These are phyloP conservation scores for Fragilaria crotonensis DNA, from an alignment of 108 stramenopile genomes.

Conservation along the genomic window DNA sequence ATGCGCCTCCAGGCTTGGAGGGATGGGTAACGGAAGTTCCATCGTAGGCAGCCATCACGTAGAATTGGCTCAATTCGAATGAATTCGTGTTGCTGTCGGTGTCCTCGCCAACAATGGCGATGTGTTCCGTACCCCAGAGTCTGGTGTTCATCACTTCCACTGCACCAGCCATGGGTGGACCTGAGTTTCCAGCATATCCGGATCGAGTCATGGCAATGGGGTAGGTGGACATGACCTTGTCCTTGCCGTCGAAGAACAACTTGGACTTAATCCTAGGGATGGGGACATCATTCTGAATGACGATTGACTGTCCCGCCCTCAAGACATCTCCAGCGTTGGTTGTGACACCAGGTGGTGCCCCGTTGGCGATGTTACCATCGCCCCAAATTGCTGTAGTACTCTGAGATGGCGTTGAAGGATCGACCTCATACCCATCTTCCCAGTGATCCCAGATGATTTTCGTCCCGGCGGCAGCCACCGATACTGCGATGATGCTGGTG, in stretches of 20 bases:
- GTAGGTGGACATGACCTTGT: constrained; percentile 9
- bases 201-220: constrained; percentile 24
- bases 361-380: constrained; percentile 19
- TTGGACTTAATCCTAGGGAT: not conserved
- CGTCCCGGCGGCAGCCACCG: constrained; percentile 7
- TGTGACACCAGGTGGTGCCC: constrained; percentile 7
- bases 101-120: not conserved
- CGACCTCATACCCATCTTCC: constrained; percentile 10
- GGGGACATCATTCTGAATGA: constrained; percentile 12
- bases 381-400: constrained; percentile 14
- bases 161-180: constrained; percentile 18
- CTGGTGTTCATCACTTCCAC: constrained; percentile 10
- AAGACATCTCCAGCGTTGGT: constrained; percentile 7
- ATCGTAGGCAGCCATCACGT: not conserved
- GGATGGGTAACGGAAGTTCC: not conserved
- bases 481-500: constrained; percentile 2
- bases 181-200: constrained; percentile 11
- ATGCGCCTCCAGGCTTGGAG: too few species aligned
- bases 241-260: constrained; percentile 13
- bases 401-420: not conserved
- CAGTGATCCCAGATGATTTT: constrained; percentile 14
- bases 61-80: constrained; percentile 1
- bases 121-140: not conserved
- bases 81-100: not conserved
- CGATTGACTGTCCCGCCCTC: constrained; percentile 10